These are phyloP conservation scores for Helicostylum pulchrum DNA, from an alignment of 192 early-diverging fungal genomes.

Conservation along the genomic window DNA sequence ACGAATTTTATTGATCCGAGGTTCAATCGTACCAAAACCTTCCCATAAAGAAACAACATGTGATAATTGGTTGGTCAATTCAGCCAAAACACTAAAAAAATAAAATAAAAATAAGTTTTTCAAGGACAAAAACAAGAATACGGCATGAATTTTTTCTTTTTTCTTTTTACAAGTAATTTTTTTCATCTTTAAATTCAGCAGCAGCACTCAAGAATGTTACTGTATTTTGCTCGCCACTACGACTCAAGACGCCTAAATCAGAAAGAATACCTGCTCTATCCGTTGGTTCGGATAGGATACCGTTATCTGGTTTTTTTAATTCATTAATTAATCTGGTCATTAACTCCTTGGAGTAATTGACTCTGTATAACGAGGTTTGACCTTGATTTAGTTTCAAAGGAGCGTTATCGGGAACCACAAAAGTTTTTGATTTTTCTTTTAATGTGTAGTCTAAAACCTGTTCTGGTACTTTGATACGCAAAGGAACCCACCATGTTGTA, in stretches of 20 bases:
- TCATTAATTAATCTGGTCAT: constrained; percentile 48
- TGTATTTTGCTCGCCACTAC: constrained; percentile 74
- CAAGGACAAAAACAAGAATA: background rate
- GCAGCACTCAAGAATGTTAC: constrained; percentile 68
- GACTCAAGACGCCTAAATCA: constrained; percentile 75
- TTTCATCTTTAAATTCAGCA: constrained; percentile 65
- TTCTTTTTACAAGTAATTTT: constrained; percentile 60
- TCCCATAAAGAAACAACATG: constrained; percentile 60
- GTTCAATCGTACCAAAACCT: constrained; percentile 53
- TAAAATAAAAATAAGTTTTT: background rate
- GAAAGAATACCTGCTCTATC: constrained; percentile 81
- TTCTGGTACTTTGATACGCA: constrained; percentile 47
- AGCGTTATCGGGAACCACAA: constrained; percentile 44
- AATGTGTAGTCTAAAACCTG: constrained; percentile 20
- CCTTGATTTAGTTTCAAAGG: constrained; percentile 79
- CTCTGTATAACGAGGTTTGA: constrained; percentile 82
- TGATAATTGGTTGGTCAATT: constrained; percentile 52
- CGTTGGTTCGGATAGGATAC: constrained; percentile 49
- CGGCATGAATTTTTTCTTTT: background rate
- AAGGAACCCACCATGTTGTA: constrained; percentile 82
- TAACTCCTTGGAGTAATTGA: constrained; percentile 58
- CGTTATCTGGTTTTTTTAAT: constrained; percentile 38
- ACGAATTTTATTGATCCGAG: constrained; percentile 60
- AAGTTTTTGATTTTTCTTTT: constrained; percentile 24
- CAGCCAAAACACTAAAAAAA: constrained; percentile 53